These are phyloP conservation scores for Penicillium thymicola DNA, from an alignment of 2,329 filamentous ascomycete genomes.

Conservation along the genomic window DNA sequence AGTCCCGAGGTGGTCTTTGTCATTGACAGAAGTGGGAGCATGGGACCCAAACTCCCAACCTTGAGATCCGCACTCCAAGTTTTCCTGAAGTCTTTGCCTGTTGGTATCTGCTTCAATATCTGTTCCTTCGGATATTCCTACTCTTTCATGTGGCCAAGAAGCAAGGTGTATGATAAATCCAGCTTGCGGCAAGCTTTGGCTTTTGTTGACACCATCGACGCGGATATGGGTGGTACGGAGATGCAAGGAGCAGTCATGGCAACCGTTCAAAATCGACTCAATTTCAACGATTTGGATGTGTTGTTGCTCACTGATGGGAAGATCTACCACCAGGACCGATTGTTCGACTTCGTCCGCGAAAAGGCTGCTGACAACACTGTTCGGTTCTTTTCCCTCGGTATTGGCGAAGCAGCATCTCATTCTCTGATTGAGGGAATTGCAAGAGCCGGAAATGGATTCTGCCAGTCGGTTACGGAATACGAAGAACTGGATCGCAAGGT, in stretches of 20 bases:
- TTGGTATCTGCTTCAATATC: constrained; percentile 57
- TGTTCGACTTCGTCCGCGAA: constrained; percentile 50
- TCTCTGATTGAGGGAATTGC: constrained; percentile 59
- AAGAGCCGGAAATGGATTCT: constrained; percentile 56
- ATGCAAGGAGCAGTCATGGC: constrained; percentile 49
- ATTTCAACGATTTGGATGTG: constrained; percentile 50
- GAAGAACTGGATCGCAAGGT: constrained; percentile 69
- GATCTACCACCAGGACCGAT: constrained; percentile 48
- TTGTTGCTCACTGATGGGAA: constrained; percentile 58
- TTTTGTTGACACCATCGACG: constrained; percentile 44
- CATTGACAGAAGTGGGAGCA: constrained; percentile 67
- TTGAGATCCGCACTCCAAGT: constrained; percentile 52
- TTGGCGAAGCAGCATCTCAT: constrained; percentile 54
- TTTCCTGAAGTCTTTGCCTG: constrained; percentile 58
- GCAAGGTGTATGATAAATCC: constrained; percentile 46
- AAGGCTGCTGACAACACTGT: constrained; percentile 44
- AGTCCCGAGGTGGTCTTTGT: constrained; percentile 67
- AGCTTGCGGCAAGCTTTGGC: constrained; percentile 45
- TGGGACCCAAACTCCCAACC: constrained; percentile 47
- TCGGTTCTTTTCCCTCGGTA: constrained; percentile 55
- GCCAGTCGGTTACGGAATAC: constrained; percentile 59
- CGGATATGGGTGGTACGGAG: constrained; percentile 55
- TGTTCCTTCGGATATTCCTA: constrained; percentile 54
- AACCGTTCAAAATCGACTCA: constrained; percentile 46
- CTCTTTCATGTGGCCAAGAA: constrained; percentile 49